Base-by-base conservation (phyloP, 208 protist genomes). In the Acanthamoeba lenticulata region DNA sequence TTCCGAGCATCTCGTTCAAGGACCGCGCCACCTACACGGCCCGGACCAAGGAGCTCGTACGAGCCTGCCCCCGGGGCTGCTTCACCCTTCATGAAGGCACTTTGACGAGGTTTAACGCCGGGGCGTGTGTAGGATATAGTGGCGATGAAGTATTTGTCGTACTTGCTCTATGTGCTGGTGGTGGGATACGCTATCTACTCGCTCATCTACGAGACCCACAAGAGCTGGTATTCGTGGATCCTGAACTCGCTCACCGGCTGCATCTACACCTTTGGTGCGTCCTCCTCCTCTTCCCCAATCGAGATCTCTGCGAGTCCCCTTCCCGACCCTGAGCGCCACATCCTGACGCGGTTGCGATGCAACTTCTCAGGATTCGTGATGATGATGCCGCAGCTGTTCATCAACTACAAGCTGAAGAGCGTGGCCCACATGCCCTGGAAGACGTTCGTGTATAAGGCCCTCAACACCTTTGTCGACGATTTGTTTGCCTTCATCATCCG, bases 401-500 rank as follows among this genome's bases (percentile, higher is more conserved):
- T 99, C 93, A 99, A 99, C 96, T 99, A 99, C 95, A 99, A 99
- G 94, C 96, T 99, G 95, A 99, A 99, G 96, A 98, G 97, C 34
- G 99, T 99, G 7, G 98, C 98, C 0, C 98, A 99, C 95, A 95
- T 99, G 85, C 99, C 99, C 44, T 99, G 99, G 98, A 97, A 98
- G 77, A 99, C 98, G 2, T 99, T 99, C 95, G 97, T 99, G 40
- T 99, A 99, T 95, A 99, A 99, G 95, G 94, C 94, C 29, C 49
- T 99, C 47, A 99, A 99, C 95, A 99, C 99, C 1, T 98, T 99
- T 93, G 99, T 99, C 94, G 99, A 99, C 96, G 99, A 99, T 96
- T 95, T 99, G 17, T 99, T 99, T 95, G 98, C 99, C 2, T 99
- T 99, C 96, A 98, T 99, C 89, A 99, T 99, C 65, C 98, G 98